These are phyloP conservation scores for Russula virescens DNA, from an alignment of 768 basidiomycete species.

Conservation along the genomic window DNA sequence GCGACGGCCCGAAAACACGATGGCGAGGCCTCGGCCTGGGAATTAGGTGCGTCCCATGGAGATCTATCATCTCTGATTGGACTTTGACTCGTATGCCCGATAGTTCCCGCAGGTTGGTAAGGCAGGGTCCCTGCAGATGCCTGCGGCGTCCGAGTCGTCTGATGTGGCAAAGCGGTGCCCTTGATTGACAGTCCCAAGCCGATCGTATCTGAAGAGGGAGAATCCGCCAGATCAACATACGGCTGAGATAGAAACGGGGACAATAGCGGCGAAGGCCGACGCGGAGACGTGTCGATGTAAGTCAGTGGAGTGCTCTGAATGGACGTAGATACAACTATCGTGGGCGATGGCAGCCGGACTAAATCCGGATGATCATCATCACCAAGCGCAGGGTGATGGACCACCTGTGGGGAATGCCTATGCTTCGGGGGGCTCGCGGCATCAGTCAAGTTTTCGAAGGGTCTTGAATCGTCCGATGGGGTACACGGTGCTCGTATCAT, in stretches of 20 bases:
- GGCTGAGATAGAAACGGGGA: neutral
- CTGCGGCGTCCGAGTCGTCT: neutral
- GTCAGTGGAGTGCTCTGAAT: neutral
- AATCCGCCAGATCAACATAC: neutral
- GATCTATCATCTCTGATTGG: neutral
- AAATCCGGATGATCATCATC: neutral
- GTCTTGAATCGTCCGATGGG: neutral
- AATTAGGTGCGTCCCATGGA: neutral
- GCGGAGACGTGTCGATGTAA: neutral
- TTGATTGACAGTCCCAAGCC: constrained; percentile 6
- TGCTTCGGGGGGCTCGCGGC: neutral
- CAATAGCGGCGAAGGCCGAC: neutral
- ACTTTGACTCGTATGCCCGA: neutral
- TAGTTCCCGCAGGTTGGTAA: neutral
- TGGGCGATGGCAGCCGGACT: neutral
- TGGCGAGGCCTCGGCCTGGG: neutral
- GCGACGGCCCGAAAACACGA: neutral
- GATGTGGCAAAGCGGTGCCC: neutral
- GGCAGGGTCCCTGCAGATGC: neutral
- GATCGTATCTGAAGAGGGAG: neutral
- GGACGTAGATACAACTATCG: neutral
- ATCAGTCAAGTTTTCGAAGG: neutral
- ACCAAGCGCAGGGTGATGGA: neutral
- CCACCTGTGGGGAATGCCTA: neutral
- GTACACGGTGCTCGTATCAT: neutral